Base-by-base conservation (phyloP, 495 filamentous ascomycete species). In the Geopyxis carbonaria region DNA sequence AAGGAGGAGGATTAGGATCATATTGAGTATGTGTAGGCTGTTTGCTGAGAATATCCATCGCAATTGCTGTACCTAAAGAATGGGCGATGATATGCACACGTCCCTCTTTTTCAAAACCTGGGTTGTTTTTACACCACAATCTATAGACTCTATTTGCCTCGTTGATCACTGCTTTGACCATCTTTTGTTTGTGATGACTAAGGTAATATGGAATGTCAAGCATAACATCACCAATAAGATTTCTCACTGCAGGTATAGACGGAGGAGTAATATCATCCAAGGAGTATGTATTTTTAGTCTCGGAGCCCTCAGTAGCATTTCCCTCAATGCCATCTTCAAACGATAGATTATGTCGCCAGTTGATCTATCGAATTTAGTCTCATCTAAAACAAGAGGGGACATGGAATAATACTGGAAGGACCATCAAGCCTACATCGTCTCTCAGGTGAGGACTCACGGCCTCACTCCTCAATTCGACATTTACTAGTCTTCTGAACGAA, bases 141-240 rank as follows among this genome's bases (percentile, higher is more conserved):
- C 79, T 72, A 52, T 87, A 94, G 3, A 97, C 77, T 1, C 89
- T 72, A 48, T 97, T 97, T 1, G 89, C 89, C 59, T 97, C 89
- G 50, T 64, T 65, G n/a, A 86, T 75, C 16, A 93, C 75, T 1
- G 86, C 87, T 38, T 75, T 67, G 20, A 92, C 76, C 85, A 97
- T 95, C 59, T 82, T 92, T 1, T 77, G 73, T 48, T 94, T 89
- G 59, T 93, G 89, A 48, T 89, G 80, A 1, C 86, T 93, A 45
- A 97, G 72, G 59, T 95, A 97, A 49, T 92, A 93, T 0, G 89
- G 89, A 23, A 97, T 83, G 54, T 97, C 89, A 4, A 93, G 73
- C 81, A 97, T 92, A 40, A 97, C 84, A 55, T 97, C 89, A 38
- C 79, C 85, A 44, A 97, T 85, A 46, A 97, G 67, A 46, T 78